Conservation (phyloP, 2,329 filamentous ascomycete species). For the Pestalotiopsis sp. region DNA sequence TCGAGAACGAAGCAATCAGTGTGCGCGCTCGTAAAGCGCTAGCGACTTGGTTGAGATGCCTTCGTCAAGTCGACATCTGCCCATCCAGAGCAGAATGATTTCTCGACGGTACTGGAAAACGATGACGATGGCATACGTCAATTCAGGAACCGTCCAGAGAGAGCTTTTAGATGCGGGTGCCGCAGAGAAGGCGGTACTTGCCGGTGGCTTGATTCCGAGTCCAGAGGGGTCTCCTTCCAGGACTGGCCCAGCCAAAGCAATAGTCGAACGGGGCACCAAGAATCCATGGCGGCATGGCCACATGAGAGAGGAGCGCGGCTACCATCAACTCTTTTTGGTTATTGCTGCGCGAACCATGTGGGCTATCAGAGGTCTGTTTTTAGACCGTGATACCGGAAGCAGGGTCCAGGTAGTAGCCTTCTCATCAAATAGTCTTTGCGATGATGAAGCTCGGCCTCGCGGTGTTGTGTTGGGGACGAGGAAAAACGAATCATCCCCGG, state of each 20-base stretch:
- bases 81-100: neutral
- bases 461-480: neutral
- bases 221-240: constrained; percentile 8
- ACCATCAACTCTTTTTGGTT: constrained; percentile 1
- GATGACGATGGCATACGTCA: constrained; percentile 6
- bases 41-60: neutral
- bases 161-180: neutral
- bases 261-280: constrained; percentile 7
- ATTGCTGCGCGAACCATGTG: neutral
- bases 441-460: neutral
- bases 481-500: neutral
- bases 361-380: neutral
- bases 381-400: neutral
- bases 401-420: constrained; percentile 1
- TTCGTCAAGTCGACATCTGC: neutral
- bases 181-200: constrained; percentile 1
- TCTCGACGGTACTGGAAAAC: neutral
- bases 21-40: neutral
- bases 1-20: neutral
- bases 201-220: neutral
- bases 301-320: neutral
- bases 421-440: neutral
- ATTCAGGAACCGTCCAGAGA: constrained; percentile 4
- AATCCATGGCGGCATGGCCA: neutral
- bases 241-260: constrained; percentile 5